These are phyloP conservation scores for Stephania yunnanensis DNA, from an alignment of 164 flowering plant species.

Conservation along the genomic window DNA sequence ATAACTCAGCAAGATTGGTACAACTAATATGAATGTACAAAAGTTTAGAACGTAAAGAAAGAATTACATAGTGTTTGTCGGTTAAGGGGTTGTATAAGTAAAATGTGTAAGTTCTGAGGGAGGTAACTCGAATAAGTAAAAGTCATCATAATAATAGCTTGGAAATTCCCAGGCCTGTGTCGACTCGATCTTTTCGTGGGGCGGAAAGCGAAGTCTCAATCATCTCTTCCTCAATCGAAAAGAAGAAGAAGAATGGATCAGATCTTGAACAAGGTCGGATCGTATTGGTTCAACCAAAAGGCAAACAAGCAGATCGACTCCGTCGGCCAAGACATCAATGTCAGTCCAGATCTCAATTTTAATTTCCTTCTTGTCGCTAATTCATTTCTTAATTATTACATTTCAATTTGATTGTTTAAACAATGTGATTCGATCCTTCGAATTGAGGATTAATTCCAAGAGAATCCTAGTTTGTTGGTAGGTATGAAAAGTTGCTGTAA, in stretches of 20 bases:
- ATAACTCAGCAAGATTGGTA: no score
- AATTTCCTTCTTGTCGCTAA: neutral
- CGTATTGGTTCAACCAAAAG: slow-evolving; percentile 58
- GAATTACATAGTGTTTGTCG: neutral
- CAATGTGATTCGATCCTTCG: no score
- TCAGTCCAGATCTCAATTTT: slow-evolving; percentile 18
- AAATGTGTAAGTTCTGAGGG: neutral
- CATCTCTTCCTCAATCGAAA: neutral
- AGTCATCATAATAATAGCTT: neutral
- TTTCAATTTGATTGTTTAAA: no score
- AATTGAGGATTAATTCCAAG: no score
- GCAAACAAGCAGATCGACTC: slow-evolving; percentile 67
- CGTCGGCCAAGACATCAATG: slow-evolving; percentile 67
- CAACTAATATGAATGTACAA: no score
- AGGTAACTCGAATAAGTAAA: neutral
- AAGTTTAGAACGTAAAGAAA: no score
- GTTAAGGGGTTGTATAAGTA: neutral
- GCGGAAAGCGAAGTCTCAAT: neutral
- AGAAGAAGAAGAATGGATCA: slow-evolving; percentile 51
- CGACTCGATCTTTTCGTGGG: neutral
- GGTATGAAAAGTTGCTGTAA: no score
- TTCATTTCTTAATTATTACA: no score
- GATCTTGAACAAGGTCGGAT: slow-evolving; percentile 64
- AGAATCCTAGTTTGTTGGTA: no score
- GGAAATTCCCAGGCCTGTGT: neutral